These are phyloP conservation scores for Coemansia sp. DNA, from an alignment of 192 early-diverging fungal genomes.

Conservation along the genomic window DNA sequence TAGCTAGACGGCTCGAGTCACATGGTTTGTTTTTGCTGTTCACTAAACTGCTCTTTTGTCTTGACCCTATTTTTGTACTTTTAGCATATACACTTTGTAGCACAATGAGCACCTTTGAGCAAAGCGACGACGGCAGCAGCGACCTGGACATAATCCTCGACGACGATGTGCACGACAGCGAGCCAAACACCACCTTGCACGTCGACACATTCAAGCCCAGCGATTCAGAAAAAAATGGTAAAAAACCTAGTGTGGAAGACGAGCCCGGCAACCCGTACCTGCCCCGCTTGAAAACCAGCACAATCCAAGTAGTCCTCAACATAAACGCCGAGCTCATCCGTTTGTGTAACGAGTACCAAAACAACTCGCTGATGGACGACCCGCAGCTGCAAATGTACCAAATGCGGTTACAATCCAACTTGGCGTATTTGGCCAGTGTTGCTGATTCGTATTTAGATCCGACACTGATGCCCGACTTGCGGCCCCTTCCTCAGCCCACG, in stretches of 20 bases:
- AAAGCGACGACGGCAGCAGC: constrained; percentile 34
- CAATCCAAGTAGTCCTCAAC: constrained; percentile 58
- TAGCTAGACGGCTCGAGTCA: too few species aligned
- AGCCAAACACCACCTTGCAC: constrained; percentile 1
- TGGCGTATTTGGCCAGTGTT: constrained; percentile 63
- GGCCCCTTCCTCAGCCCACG: constrained; percentile 34
- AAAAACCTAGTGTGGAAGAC: constrained; percentile 20
- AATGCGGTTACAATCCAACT: constrained; percentile 63
- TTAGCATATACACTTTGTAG: background rate
- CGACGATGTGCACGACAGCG: constrained; percentile 37
- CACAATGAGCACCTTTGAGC: constrained; percentile 17
- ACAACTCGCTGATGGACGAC: constrained; percentile 60
- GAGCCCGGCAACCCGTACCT: constrained; percentile 40
- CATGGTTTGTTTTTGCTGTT: too few species aligned
- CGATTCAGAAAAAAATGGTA: too few species aligned
- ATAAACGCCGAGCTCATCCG: constrained; percentile 64
- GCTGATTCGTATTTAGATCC: constrained; percentile 59
- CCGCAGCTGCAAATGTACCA: constrained; percentile 61
- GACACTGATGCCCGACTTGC: constrained; percentile 38
- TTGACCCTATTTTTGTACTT: background rate
- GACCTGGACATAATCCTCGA: constrained; percentile 50
- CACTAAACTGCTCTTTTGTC: too few species aligned
- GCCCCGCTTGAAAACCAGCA: constrained; percentile 53
- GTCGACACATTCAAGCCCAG: too few species aligned
- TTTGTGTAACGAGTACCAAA: constrained; percentile 63